Evolutionary conservation across 2,329 filamentous ascomycete species (phyloP), one percentile per base, ranked within the genome.

Genomic region (Pyrenophora teres): DNA sequence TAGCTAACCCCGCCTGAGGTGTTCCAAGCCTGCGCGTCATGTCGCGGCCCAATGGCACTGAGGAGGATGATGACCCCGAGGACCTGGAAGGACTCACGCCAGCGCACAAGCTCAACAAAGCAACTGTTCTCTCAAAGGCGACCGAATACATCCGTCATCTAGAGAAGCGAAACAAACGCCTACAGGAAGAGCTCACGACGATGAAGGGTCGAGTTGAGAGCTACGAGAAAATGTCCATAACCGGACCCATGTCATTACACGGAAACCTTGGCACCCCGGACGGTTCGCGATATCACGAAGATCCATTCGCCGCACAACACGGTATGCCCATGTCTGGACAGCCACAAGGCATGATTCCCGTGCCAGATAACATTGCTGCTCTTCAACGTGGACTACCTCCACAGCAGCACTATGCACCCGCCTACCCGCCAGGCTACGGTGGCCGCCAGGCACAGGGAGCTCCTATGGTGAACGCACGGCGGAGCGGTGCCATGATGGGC

Each of bases 91-190:
- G 79, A 44, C 88, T 91, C 2, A 78, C 78, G 2, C 89, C 92
- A 0, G 91, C 92, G 5, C 92, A 95, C 77, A 97, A 97, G 74
- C 80, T 97, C 23, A 97, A 97, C 79, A 97, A 97, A 74, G 93
- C 93, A n/a, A 97, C 92, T 2, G 91, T 97, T 43, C 77, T 97
- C 37, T 92, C 90, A 60, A 97, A 97, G 74, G 93, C 93, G 2
- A 97, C 93, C 5, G 93, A 97, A 71, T 97, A 97, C 64, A 97
- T 97, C 60, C 85, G 87, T 32, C 92, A 97, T 74, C 78, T 97
- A 1, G 93, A 97, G 74, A 95, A 95, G 77, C 86, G 92, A 10
- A 96, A 96, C 65, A 89, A 86, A 60, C 85, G 89, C 5, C 78
- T 97, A 8, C 79, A 87, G 45, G 90, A 96, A 39, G 92, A 97